phyloP scores from a whole-genome alignment of 140 eudicot species.

The Ambrosia hybrid region DNA sequence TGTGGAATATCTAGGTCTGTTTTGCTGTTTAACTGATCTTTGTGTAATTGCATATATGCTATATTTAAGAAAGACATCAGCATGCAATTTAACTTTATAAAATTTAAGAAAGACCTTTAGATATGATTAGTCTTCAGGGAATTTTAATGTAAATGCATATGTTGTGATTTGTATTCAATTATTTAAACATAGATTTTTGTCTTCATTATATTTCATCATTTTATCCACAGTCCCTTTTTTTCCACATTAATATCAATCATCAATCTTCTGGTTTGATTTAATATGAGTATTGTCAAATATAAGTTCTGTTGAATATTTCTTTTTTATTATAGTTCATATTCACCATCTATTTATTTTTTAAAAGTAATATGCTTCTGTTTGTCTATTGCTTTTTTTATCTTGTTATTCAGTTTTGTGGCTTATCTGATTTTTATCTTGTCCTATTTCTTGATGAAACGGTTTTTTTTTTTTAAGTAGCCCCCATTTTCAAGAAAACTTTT shows the following conservation, averaged over 20 bases:
- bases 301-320: not conserved
- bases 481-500: too few species aligned
- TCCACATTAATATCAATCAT: not conserved
- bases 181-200: not conserved
- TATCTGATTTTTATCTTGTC: not conserved
- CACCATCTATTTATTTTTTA: too few species aligned
- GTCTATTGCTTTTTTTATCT: not conserved
- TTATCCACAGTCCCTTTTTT: not conserved
- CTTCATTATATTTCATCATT: not conserved
- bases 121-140: too few species aligned
- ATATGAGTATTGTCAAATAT: not conserved
- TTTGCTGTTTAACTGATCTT: too few species aligned
- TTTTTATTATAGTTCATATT: not conserved
- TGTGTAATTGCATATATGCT: too few species aligned
- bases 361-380: not conserved
- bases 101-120: too few species aligned
- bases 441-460: not conserved
- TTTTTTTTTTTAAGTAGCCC: too few species aligned
- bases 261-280: not conserved
- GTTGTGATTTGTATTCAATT: not conserved
- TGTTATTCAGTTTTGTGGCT: not conserved
- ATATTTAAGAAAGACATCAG: too few species aligned
- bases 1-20: slow-evolving; percentile 70
- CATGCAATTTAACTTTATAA: too few species aligned
- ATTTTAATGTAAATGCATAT: not conserved